Evolutionary conservation across 1,139 yeast species (phyloP), one percentile per base, ranked within the genome.

Genomic region (Taphrina populina): DNA sequence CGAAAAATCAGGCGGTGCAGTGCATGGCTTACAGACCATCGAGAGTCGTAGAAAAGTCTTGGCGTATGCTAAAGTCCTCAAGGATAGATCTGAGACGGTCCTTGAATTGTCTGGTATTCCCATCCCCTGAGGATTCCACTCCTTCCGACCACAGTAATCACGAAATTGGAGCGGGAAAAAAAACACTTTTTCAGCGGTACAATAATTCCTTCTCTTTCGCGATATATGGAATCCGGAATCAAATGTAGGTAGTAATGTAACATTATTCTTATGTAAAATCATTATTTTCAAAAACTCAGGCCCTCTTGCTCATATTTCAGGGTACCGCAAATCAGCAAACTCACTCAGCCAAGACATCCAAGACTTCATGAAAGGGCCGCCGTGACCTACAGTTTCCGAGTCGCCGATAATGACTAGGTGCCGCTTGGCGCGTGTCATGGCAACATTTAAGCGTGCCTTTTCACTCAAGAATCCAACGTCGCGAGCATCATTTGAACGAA

Each of bases 401-500:
- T 92, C 95, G 1, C 97, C 97, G 51, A 92, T 73, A 0, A 92
- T 78, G 65, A 94, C 86, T 5, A 92, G 72, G 64, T 90, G 97
- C 59, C 92, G 74, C 65, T 84, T 83, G 2, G 96, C 88, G 62
- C 98, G 75, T 0, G 97, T 88, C 70, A 90, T 88, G 2, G 96
- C 95, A 35, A 90, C 97, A 66, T 90, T 90, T 56, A 88, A 71
- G 17, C 73, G 84, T 81, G 88, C 71, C 58, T 78, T 76, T 63
- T 88, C 95, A 36, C 76, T 75, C 58, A 88, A 70, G 65, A 88
- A 88, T 13, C 96, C 96, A 51, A 88, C 82, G 56, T 82, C 84
- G 19, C 44, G 15, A 8, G 5, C 20, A n/a, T 24, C 46, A 27
- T 46, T 36, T 13, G 94, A 84, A 54, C 96, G 73, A 1, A 88